These are phyloP conservation scores for Acer negundo DNA, from an alignment of 345 rosid species.

Conservation along the genomic window DNA sequence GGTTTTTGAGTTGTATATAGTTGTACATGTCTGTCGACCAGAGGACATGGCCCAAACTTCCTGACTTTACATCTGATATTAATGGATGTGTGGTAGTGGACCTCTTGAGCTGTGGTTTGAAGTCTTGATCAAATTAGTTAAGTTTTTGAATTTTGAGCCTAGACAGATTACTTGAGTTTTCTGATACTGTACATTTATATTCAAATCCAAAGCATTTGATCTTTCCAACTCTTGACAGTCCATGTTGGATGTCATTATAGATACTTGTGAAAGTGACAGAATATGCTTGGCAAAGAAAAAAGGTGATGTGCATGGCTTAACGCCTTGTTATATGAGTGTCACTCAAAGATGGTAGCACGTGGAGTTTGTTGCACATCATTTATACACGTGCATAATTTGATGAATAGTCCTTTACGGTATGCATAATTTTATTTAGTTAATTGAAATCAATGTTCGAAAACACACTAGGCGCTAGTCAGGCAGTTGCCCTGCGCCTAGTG, in stretches of 20 bases:
- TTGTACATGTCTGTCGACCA: background rate
- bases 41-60: background rate
- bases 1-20: background rate
- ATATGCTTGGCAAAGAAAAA: background rate
- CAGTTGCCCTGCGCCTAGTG: too few species aligned
- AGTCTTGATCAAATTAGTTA: background rate
- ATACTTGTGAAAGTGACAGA: background rate
- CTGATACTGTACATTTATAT: background rate
- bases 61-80: background rate
- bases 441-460: too few species aligned
- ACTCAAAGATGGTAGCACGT: background rate
- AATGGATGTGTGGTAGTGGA: background rate
- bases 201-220: background rate
- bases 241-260: background rate
- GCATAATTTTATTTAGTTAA: background rate
- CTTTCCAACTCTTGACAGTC: background rate
- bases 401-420: background rate
- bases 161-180: background rate
- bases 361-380: background rate
- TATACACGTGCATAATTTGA: constrained; percentile 3
- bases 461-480: too few species aligned
- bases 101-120: background rate
- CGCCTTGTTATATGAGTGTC: background rate
- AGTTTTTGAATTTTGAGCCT: background rate
- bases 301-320: background rate